Percentiles rank a stretch among this genome's conserved stretches.
Conservation (phyloP, 441 rosid genomes). For the Omphalea diandra region DNA sequence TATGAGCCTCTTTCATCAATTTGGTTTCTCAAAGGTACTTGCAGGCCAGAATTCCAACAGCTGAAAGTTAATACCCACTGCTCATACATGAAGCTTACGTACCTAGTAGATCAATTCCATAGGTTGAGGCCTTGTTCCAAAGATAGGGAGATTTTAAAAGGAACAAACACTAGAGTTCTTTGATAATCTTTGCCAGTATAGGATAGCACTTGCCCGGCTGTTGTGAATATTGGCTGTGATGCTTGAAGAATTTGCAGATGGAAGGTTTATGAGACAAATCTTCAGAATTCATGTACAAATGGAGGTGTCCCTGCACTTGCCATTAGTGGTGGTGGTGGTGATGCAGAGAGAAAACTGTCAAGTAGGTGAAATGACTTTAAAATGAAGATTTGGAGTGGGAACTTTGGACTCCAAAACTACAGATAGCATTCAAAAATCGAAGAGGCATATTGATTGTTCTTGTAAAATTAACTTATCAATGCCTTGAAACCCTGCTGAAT, state of each 20-base stretch:
- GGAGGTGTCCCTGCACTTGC: not conserved
- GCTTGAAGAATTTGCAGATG: not conserved
- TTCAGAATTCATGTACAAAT: not conserved
- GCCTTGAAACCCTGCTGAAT: not conserved
- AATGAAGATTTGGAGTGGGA: not conserved
- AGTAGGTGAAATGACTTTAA: not conserved
- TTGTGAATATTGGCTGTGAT: not conserved
- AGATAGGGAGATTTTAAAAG: too few relatives aligned
- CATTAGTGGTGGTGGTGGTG: not conserved
- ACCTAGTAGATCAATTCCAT: not conserved
- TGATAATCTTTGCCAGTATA: not conserved
- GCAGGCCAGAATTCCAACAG: not conserved
- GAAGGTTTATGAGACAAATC: not conserved
- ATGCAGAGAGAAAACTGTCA: not conserved
- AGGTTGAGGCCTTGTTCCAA: too few relatives aligned
- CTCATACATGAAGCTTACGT: not conserved
- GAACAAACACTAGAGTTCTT: not conserved
- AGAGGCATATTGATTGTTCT: not conserved
- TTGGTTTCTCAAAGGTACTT: not conserved
- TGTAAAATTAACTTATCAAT: not conserved
- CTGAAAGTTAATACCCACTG: not conserved
- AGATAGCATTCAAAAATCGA: not conserved
- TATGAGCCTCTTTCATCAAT: slow-evolving; percentile 33
- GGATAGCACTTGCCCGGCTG: not conserved
- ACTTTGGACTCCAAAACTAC: not conserved